phyloP scores from a whole-genome alignment of 2,329 filamentous ascomycete species.

The Calonectria naviculata region DNA sequence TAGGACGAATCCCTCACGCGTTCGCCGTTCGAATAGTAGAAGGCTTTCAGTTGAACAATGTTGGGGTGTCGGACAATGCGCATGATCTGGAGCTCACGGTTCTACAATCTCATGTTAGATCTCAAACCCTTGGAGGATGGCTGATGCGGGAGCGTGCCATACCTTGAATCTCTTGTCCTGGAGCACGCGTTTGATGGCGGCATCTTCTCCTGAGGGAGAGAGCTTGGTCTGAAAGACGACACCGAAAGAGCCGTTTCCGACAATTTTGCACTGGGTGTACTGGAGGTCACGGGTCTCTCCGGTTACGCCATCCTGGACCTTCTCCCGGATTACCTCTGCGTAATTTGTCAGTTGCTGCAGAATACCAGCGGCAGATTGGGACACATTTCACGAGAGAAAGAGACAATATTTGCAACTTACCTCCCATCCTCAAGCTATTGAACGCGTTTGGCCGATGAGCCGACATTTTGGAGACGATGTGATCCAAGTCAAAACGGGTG shows the following conservation, averaged over 20 bases:
- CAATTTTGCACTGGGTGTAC: conserved; percentile 99
- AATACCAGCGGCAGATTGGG: not conserved
- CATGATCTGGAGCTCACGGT: conserved; percentile 99
- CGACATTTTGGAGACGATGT: conserved; percentile 71
- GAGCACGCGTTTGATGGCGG: conserved; percentile 97
- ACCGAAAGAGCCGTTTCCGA: conserved; percentile 98
- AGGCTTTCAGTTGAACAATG: conserved; percentile 98
- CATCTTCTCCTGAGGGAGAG: conserved; percentile 97
- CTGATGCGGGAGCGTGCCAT: conserved; percentile 26
- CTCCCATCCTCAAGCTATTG: conserved; percentile 91
- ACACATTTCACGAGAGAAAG: not conserved
- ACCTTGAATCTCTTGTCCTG: conserved; percentile 99
- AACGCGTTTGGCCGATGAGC: conserved; percentile 93
- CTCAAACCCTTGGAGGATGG: not conserved
- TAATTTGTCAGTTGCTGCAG: conserved; percentile 27
- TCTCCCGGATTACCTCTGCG: conserved; percentile 95
- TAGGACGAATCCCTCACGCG: conserved; percentile 69
- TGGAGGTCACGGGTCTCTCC: conserved; percentile 97
- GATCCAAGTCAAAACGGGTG: conserved; percentile 39
- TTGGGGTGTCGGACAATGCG: conserved; percentile 98
- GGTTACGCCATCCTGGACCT: conserved; percentile 97
- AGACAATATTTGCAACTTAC: conserved; percentile 66
- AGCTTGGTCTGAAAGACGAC: conserved; percentile 99
- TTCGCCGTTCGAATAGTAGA: conserved; percentile 99
- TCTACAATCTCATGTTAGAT: conserved; percentile 66